Percentiles rank a stretch among this genome's conserved stretches.
These are phyloP conservation scores for Picea sitchensis DNA, from an alignment of 75 land plant species.

Conservation along the genomic window DNA sequence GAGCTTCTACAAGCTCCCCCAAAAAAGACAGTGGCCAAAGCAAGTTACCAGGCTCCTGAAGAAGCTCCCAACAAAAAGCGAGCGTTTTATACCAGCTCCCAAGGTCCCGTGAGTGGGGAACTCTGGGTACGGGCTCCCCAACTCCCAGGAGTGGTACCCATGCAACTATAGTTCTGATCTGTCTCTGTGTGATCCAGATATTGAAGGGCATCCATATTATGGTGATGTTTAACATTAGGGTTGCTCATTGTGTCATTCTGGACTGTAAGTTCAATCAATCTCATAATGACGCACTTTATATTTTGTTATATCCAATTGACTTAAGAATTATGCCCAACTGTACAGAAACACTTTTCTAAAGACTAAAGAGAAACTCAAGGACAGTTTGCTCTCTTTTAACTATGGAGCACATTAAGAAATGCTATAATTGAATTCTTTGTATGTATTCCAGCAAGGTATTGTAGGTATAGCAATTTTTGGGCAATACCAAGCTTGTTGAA, in stretches of 20 bases:
- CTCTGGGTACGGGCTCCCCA: too few relatives aligned
- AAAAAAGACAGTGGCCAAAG: too few relatives aligned
- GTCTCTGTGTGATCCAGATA: too few relatives aligned
- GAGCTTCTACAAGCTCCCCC: too few relatives aligned
- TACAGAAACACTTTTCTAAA: neutral
- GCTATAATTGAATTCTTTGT: neutral
- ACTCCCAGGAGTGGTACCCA: too few relatives aligned
- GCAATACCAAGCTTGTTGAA: neutral
- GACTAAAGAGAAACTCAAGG: neutral
- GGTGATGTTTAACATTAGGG: neutral
- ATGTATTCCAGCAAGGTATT: neutral
- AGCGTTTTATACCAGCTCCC: too few relatives aligned
- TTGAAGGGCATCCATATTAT: too few relatives aligned
- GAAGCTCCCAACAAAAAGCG: too few relatives aligned
- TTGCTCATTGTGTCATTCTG: neutral
- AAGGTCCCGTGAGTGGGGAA: too few relatives aligned
- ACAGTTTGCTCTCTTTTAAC: neutral
- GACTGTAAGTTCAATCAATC: neutral
- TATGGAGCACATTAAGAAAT: neutral
- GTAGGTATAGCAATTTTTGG: neutral
- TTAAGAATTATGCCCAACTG: neutral
- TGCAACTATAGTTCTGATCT: too few relatives aligned
- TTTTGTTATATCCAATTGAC: neutral
- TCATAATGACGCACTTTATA: neutral
- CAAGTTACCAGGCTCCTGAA: too few relatives aligned